Evolutionary conservation across 2,329 filamentous ascomycete species (phyloP), one percentile per base, ranked within the genome.

Genomic region (Cylindrodendrum hubeiense): DNA sequence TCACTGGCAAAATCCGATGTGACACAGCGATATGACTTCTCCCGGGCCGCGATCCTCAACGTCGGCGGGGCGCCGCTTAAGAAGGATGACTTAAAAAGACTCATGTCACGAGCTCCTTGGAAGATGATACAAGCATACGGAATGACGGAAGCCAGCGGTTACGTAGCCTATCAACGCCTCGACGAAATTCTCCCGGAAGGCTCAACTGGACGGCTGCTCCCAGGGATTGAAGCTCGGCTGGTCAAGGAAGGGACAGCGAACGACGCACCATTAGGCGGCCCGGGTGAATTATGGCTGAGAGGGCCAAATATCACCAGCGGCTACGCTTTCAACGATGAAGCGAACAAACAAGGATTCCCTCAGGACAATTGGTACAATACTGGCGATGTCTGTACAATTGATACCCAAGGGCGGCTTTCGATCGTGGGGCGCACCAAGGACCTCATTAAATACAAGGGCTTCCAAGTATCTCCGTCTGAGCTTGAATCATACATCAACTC

Each of bases 71-170:
- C 70, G 17, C 75, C 78, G 4, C 70, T 82, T 3, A 79, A 78
- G 66, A 70, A 74, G 13, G 77, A 77, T 2, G 74, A 81, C n/a
- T 63, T 78, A 3, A 67, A 76, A 4, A 74, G 69, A 5, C 68
- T 82, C 4, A 66, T 77, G 44, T 59, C 67, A 21, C 69, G 76
- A 28, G 75, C 78, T 3, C 75, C 79, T 0, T 82, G 81, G 80
- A 72, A 74, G 51, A 74, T 82, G 19, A 78, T 81, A 5, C 80
- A 83, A 49, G 78, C 80, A 0, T 84, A 83, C 56, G 82, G 81
- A 21, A 84, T 84, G 82, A 83, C 82, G 0, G 82, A 84, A 63
- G 81, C 78, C 3, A 80, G 77, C 5, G 80, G 76, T 0, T 84
- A 82, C 64, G 79, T 83, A 4, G 82, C 81, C 0, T 81, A 82